These are phyloP conservation scores for Rhinocladiella similis DNA, from an alignment of 2,329 filamentous ascomycete species.

Conservation along the genomic window DNA sequence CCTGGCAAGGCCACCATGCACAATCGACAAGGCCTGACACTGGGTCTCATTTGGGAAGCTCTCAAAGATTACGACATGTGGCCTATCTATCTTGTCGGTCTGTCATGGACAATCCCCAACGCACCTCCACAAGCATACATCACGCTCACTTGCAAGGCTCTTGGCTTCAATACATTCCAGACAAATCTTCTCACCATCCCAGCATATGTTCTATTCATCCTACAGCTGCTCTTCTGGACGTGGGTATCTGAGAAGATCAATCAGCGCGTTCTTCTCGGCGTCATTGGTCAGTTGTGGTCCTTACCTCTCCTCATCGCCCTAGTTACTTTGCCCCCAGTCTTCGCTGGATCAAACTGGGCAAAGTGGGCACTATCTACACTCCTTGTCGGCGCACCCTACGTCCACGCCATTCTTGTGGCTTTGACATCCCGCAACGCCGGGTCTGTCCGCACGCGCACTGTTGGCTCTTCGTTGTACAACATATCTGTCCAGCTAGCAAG, in stretches of 20 bases:
- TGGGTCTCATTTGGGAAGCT: slow-evolving; percentile 59
- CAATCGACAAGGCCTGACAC: slow-evolving; percentile 56
- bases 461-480: slow-evolving; percentile 56
- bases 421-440: slow-evolving; percentile 65
- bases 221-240: slow-evolving; percentile 56
- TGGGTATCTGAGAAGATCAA: slow-evolving; percentile 53
- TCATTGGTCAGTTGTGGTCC: slow-evolving; percentile 58
- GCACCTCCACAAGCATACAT: slow-evolving; percentile 55
- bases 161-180: slow-evolving; percentile 62
- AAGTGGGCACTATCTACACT: slow-evolving; percentile 53
- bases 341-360: slow-evolving; percentile 47
- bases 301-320: slow-evolving; percentile 60
- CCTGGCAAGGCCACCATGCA: slow-evolving; percentile 62
- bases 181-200: slow-evolving; percentile 66
- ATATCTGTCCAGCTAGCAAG: slow-evolving; percentile 46
- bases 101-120: slow-evolving; percentile 56
- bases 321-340: slow-evolving; percentile 54
- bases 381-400: slow-evolving; percentile 57
- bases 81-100: slow-evolving; percentile 56
- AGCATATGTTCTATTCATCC: slow-evolving; percentile 56
- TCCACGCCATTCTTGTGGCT: slow-evolving; percentile 60
- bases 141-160: slow-evolving; percentile 57
- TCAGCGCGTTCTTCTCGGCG: slow-evolving; percentile 48
- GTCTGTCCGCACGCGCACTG: slow-evolving; percentile 60
- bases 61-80: slow-evolving; percentile 63